Percentiles rank a stretch among this genome's conserved stretches.
Conservation (phyloP, 2,329 filamentous ascomycete species). For the Alternaria arbusti region DNA sequence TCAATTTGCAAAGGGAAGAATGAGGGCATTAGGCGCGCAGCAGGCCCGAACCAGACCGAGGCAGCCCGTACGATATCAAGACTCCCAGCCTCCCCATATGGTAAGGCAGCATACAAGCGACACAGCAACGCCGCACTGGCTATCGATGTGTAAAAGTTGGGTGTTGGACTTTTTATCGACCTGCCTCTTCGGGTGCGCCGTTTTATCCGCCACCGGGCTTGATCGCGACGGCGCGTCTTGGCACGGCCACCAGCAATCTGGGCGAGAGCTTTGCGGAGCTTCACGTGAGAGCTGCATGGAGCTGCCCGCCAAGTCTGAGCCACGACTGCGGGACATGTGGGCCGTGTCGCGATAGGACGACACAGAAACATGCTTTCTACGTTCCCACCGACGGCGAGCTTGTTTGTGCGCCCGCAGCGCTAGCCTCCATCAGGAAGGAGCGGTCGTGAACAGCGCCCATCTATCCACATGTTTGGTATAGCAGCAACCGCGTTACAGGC, state of each 20-base stretch:
- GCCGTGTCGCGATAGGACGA: conserved; percentile 26
- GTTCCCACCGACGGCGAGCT: conserved; percentile 29
- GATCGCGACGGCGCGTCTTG: conserved; percentile 1
- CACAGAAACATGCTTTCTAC: conserved; percentile 31
- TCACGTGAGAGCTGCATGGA: conserved; percentile 10
- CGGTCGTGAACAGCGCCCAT: conserved; percentile 12
- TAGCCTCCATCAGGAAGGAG: conserved; percentile 32
- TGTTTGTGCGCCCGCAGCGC: conserved; percentile 23
- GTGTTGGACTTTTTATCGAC: conserved; percentile 11
- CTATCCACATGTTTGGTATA: conserved; percentile 15
- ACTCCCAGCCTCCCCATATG: background rate
- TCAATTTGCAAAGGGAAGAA: background rate
- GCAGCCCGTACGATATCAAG: background rate
- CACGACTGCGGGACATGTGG: conserved; percentile 15
- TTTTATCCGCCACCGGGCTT: conserved; percentile 13
- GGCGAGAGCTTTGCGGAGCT: conserved; percentile 8
- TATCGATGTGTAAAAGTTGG: conserved; percentile 1
- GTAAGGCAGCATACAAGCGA: background rate
- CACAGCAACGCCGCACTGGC: background rate
- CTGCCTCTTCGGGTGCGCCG: conserved; percentile 22
- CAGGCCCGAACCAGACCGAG: conserved; percentile 4
- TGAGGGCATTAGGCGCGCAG: background rate
- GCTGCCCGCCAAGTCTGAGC: conserved; percentile 23
- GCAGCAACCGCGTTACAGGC: conserved; percentile 8
- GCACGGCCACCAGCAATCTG: conserved; percentile 17